Base-by-base conservation (phyloP, 257 asterid genomes). In the Solanum habrochaites region DNA sequence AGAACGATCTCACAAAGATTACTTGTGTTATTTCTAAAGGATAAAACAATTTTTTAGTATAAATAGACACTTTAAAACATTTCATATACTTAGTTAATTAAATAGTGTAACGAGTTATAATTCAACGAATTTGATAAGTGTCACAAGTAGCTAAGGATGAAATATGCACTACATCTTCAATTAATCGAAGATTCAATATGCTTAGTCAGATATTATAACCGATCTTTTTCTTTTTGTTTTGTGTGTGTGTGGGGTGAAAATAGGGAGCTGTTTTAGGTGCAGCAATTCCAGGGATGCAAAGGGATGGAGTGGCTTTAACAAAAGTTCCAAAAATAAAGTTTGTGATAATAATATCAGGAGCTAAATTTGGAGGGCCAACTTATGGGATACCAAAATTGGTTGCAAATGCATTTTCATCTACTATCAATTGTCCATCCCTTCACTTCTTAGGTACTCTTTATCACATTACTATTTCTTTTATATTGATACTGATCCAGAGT, bases 241-340 rank as follows among this genome's bases (percentile, higher is more conserved):
- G 4, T 5, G n/a, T 52, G 32, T 4, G 60, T 13, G 9, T 60
- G 9, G 15, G 7, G 11, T 25, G 7, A 5, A 71, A 62, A 52
- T 71, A 91, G 92, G 93, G 93, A 3, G 91, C 86, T 10, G 1
- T 86, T 82, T 87, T 87, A 86, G 88, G 89, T 60, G 88, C 92
- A 64, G 87, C 89, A 29, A 60, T 91, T 35, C 92, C 92, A 25
- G 92, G 92, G 20, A 90, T 90, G 89, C 94, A 90, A 72, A 86
- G 85, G 77, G 90, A 91, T 32, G 89, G 89, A 56, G 91, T 89
- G 66, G 92, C 92, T 58, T 85, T 91, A 6, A 83, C 84, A 45
- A 91, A 88, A 89, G 91, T 88, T 35, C 90, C 88, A 39, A 83
- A 86, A 10, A 86, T 90, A 74, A 91, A 91, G 85, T 91, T 89